Conservation (phyloP, 345 rosid genomes). For the Arabidopsis thaliana region TAIR10.1 NC_003076.8:9599001-9599500, state of each 20-base stretch:
- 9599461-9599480: slow-evolving; percentile 41
- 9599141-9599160: slow-evolving; percentile 45
- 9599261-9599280: slow-evolving; percentile 60
- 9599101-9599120: slow-evolving; percentile 61
- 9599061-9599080: slow-evolving; percentile 91
- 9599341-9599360: slow-evolving; percentile 54
- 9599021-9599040: slow-evolving; percentile 80
- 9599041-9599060: slow-evolving; percentile 73
- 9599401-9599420: slow-evolving; percentile 68
- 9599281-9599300: slow-evolving; percentile 89
- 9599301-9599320: slow-evolving; percentile 74
- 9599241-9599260: slow-evolving; percentile 29
- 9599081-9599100: slow-evolving; percentile 56
- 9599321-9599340: slow-evolving; percentile 58
- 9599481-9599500: slow-evolving; percentile 50
- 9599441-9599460: slow-evolving; percentile 71
- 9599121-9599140: slow-evolving; percentile 79
- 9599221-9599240: slow-evolving; percentile 74
- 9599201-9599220: slow-evolving; percentile 49
- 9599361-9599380: slow-evolving; percentile 74
- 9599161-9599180: slow-evolving; percentile 78
- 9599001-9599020: slow-evolving; percentile 59
- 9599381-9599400: slow-evolving; percentile 56
- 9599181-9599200: slow-evolving; percentile 50
- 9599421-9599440: slow-evolving; percentile 75